Conservation (phyloP, 257 asterid species). For the Solanum gracilifrons region DNA sequence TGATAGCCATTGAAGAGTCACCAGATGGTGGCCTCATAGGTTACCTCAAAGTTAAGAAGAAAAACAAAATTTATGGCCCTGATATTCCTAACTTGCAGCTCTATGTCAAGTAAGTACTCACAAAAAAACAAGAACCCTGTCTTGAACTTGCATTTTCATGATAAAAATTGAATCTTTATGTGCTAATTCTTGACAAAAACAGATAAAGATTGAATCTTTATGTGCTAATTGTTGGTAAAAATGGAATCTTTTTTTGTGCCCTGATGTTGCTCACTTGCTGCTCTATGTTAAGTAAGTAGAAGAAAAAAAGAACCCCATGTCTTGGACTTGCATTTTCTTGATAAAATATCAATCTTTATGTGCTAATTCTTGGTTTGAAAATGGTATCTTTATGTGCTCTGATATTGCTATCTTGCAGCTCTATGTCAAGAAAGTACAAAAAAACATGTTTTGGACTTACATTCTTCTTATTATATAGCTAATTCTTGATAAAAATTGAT, state of each 20-base stretch:
- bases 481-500: neutral
- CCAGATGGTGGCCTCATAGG: slow-evolving; percentile 73
- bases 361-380: neutral
- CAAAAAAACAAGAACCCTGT: neutral
- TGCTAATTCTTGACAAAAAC: slow-evolving; percentile 5
- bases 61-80: slow-evolving; percentile 58
- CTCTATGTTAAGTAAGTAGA: slow-evolving; percentile 63
- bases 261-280: slow-evolving; percentile 65
- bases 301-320: neutral
- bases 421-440: neutral
- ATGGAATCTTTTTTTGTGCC: slow-evolving; percentile 46
- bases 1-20: slow-evolving; percentile 56
- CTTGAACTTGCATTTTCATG: neutral
- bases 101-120: slow-evolving; percentile 57
- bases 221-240: neutral
- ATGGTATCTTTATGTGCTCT: neutral
- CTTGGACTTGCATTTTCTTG: neutral
- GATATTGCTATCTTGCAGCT: neutral
- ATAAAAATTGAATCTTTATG: neutral
- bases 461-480: neutral
- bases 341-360: neutral
- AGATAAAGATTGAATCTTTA: neutral
- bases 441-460: neutral
- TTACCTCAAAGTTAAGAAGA: slow-evolving; percentile 66
- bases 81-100: slow-evolving; percentile 83